phyloP scores from a whole-genome alignment of 2,329 filamentous ascomycete genomes.

The Colletotrichum plurivorum region DNA sequence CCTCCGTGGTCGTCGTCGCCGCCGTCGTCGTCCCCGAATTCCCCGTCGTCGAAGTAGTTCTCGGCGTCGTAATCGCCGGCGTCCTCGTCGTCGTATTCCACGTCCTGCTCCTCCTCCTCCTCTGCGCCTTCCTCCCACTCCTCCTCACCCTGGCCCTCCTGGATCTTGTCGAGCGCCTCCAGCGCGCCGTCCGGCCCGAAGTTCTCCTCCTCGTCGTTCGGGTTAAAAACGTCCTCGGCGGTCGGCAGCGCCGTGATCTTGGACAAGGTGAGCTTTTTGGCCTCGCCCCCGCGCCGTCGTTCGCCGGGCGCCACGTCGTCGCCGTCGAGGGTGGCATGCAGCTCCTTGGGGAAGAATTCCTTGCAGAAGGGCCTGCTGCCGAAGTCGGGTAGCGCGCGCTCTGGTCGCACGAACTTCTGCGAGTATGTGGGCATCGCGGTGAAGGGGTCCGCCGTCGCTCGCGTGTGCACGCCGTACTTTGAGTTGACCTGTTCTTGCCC shows the following conservation, averaged over 20 bases:
- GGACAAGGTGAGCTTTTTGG: slow-evolving; percentile 63
- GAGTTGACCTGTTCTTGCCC: slow-evolving; percentile 72
- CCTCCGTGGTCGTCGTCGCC: slow-evolving; percentile 65
- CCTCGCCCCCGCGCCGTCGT: slow-evolving; percentile 48
- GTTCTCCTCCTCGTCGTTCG: slow-evolving; percentile 48
- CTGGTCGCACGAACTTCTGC: slow-evolving; percentile 65
- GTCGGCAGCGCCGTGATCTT: slow-evolving; percentile 63
- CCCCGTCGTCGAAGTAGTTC: slow-evolving; percentile 71
- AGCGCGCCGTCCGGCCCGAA: slow-evolving; percentile 51
- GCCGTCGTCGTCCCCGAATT: slow-evolving; percentile 67
- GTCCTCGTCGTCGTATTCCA: slow-evolving; percentile 70
- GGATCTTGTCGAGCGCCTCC: slow-evolving; percentile 61
- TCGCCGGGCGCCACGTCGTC: slow-evolving; percentile 49
- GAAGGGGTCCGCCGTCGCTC: slow-evolving; percentile 71
- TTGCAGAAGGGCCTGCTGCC: slow-evolving; percentile 63
- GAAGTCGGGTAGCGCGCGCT: slow-evolving; percentile 69
- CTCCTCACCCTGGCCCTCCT: slow-evolving; percentile 65
- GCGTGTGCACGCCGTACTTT: slow-evolving; percentile 67
- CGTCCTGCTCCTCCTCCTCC: slow-evolving; percentile 63
- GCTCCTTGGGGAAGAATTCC: slow-evolving; percentile 69
- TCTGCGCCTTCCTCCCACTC: slow-evolving; percentile 62
- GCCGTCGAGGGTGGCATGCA: slow-evolving; percentile 69
- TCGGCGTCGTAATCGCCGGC: slow-evolving; percentile 75
- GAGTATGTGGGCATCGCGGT: slow-evolving; percentile 71
- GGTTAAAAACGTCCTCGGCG: slow-evolving; percentile 65